Evolutionary conservation across 371 early-diverging fungal species (phyloP), one percentile per base, ranked within the genome.

Genomic region (Dinochytrium kinnereticum): DNA sequence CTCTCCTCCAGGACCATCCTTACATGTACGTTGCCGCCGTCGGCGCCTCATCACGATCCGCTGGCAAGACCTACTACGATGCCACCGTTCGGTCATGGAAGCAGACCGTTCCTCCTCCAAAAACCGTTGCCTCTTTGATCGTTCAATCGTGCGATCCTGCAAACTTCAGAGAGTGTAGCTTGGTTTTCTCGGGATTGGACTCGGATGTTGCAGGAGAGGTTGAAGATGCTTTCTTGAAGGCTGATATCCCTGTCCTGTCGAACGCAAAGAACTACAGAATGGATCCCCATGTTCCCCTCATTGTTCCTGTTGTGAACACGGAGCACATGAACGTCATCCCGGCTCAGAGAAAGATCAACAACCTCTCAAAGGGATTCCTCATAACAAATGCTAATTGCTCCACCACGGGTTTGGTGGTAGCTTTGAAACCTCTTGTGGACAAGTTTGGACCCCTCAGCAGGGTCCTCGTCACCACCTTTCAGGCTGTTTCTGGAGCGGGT

Each of bases 361-460:
- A 44, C 15, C 84, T 90, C 59, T 78, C 80, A 59, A 92, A 90
- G 80, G 98, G 98, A 51, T 95, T 95, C 82, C 78, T 98, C 26
- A 91, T 97, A 76, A 96, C 98, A 44, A 98, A 97, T 84, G 94
- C 98, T 75, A 98, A 98, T 85, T 98, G 98, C 86, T 95, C 98
- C 36, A 94, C 97, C 68, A 93, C 97, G 0, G 98, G 97, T 57
- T 87, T 97, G 49, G 95, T 94, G 28, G 95, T 96, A 31, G 92
- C 94, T 0, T 84, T 97, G 64, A 95, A 95, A 86, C 93, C 98
- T 1, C 85, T 97, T 33, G 90, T 93, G 81, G 94, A 95, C 76
- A 90, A 89, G 30, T 96, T 94, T 82, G 96, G 96, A 1, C 92
- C 93, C 34, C 69, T 96, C 55, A 79, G 82, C 40, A 88, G 88